Base-by-base conservation (phyloP, 2,329 filamentous ascomycete species). In the Microcyclosporella mali region DNA sequence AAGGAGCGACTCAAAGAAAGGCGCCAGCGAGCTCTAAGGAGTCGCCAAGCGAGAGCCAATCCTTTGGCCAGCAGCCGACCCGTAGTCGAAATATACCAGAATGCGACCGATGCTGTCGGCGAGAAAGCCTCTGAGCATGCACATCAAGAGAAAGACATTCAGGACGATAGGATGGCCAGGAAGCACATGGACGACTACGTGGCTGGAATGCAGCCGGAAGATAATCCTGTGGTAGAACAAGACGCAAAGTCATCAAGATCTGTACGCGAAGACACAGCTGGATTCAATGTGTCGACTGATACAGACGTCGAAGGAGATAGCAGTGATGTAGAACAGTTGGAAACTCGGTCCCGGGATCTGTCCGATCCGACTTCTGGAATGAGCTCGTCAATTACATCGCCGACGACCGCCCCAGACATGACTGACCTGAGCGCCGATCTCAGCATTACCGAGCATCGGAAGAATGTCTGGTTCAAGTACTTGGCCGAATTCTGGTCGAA, bases 401-500 rank as follows among this genome's bases (percentile, higher is more conserved):
- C 56, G 66, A 74, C 43, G 49, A 74, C 52, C 67, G 71, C 29
- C 64, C 77, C 38, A 70, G 77, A 48, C 70, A 78, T 51, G 11
- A 29, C 43, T 11, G 70, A 72, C 27, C 65, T 79, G 7, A 77
- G 81, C 47, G 66, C 75, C 37, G 81, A 81, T 40, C 66, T 85
- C 8, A 88, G 94, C 55, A 74, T 98, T 10, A 88, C 88, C 1
- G 95, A 88, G 58, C 88, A 97, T 59, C 88, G 95, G 60, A 92
- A 90, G 64, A 89, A 82, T 44, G 95, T 88, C 34, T 71, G 97
- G 52, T 84, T 98, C 79, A 95, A 94, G 61, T 88, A 95, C 70
- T 74, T 98, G 34, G 92, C 88, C 12, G 95, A 90, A 58, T 98
- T 98, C 65, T 98, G 92, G 92, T 94, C 92, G 2, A 94, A 98